Base-by-base conservation (phyloP, 352 stramenopile genomes). In the Phytophthora agathidicida region DNA sequence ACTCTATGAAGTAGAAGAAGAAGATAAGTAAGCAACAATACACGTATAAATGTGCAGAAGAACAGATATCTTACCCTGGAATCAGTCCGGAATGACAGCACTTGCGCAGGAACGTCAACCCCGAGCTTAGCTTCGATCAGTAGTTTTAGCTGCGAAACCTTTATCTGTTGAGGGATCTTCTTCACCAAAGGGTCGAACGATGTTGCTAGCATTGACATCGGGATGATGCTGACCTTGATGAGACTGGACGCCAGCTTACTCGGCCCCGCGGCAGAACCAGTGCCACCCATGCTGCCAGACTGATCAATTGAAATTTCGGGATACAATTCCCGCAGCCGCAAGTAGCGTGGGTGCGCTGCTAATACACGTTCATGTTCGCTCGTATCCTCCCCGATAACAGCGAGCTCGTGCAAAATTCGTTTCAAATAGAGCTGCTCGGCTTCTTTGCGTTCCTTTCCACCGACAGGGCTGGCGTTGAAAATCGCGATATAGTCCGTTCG, bases 341-440 rank as follows among this genome's bases (percentile, higher is more conserved):
- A 13, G 41, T 77, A 83, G 0, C 82, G 79, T 3, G 77, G 82
- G 32, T 91, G 82, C 14, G 56, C 71, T 41, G 62, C 51, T 10
- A 84, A 44, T 11, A 88, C 74, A 20, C 44, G 60, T 7, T 42
- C 37, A 6, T 52, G 53, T 3, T 86, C 72, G 3, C 61, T 65
- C 3, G 45, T 37, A 9, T 48, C 36, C 7, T 77, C 58, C 7
- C 57, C 63, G 0, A 81, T 55, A 4, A 73, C 75, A 6, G 76
- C 77, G 11, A 92, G 24, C 33, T 96, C 84, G 33, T 90, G 76
- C 32, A 91, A 33, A 28, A 96, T 81, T 19, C 85, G 83, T 52
- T 92, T 91, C 14, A 96, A 35, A 43, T 96, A 96, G 22, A 94
- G 67, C 44, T 90, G 82, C 48, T 96, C 87, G 1, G 78, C 83